Conservation (phyloP, 306 rosid genomes). For the Nissolia schottii region DNA sequence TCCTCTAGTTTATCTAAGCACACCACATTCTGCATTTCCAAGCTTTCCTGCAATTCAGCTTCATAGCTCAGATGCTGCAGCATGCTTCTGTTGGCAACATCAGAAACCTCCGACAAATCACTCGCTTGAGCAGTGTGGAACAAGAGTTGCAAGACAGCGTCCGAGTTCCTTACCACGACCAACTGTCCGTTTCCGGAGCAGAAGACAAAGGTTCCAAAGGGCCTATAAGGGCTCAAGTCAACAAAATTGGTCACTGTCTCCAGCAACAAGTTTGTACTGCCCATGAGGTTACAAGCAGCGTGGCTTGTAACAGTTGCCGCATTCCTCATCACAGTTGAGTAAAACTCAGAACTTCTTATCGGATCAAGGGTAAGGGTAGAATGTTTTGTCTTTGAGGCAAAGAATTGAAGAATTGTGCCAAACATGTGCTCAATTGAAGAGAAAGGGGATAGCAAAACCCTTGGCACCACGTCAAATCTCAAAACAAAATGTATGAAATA, state of each 20-base stretch:
- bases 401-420: constrained; percentile 23
- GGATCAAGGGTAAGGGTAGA: not conserved
- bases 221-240: constrained; percentile 69
- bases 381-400: constrained; percentile 9
- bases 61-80: constrained; percentile 44
- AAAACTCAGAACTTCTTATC: constrained; percentile 14
- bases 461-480: constrained; percentile 63
- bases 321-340: constrained; percentile 43
- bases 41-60: constrained; percentile 28
- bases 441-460: constrained; percentile 62
- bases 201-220: constrained; percentile 71
- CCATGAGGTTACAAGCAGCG: constrained; percentile 68
- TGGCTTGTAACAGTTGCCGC: constrained; percentile 52
- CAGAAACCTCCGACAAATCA: constrained; percentile 1
- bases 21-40: constrained; percentile 33
- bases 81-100: constrained; percentile 36
- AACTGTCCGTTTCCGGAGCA: constrained; percentile 43
- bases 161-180: constrained; percentile 46
- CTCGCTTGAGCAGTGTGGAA: constrained; percentile 46
- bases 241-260: constrained; percentile 48
- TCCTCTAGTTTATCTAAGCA: constrained; percentile 29
- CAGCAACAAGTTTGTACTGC: constrained; percentile 50
- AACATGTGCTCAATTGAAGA: constrained; percentile 30
- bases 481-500: constrained; percentile 55
- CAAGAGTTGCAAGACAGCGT: constrained; percentile 70